Evolutionary conservation across 768 basidiomycete species (phyloP).

Genomic region (Termitomyces sp.): DNA sequence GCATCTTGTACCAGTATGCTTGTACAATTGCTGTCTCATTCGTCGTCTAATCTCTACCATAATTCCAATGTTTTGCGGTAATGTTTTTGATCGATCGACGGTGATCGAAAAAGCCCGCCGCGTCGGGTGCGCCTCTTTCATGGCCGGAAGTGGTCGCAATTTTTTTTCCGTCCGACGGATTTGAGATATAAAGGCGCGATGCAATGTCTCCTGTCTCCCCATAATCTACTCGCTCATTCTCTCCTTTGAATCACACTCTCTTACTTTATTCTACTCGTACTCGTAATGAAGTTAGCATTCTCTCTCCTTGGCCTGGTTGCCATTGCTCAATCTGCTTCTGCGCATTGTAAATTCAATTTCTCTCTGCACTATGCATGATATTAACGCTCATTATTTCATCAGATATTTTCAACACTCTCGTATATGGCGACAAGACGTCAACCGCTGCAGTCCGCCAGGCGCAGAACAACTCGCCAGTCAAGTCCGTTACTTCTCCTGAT

Average conservation of each 20-base stretch:
- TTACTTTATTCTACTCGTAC: not conserved
- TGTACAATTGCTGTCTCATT: not conserved
- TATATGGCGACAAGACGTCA: conserved; percentile 19
- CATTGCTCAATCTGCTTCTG: conserved; percentile 11
- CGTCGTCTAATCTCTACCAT: not conserved
- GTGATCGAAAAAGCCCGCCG: not conserved
- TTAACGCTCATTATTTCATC: not conserved
- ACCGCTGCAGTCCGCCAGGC: conserved; percentile 30
- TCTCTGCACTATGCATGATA: not conserved
- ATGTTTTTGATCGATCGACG: not conserved
- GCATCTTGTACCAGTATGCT: not conserved
- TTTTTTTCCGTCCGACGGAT: not conserved
- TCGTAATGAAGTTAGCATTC: conserved; percentile 19
- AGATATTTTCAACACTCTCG: conserved; percentile 28
- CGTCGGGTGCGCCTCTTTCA: not conserved
- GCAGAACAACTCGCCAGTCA: conserved; percentile 35
- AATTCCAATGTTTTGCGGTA: not conserved
- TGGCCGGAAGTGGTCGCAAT: not conserved
- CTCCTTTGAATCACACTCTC: conserved; percentile 2
- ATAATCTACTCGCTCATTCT: not conserved
- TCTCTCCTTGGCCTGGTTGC: conserved; percentile 17
- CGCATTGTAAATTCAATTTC: conserved; percentile 7
- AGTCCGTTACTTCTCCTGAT: conserved; percentile 29
- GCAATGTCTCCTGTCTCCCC: not conserved
- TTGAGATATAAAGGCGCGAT: not conserved